Conservation (phyloP, 2,329 filamentous ascomycete species). For the Colletotrichum paranaense region DNA sequence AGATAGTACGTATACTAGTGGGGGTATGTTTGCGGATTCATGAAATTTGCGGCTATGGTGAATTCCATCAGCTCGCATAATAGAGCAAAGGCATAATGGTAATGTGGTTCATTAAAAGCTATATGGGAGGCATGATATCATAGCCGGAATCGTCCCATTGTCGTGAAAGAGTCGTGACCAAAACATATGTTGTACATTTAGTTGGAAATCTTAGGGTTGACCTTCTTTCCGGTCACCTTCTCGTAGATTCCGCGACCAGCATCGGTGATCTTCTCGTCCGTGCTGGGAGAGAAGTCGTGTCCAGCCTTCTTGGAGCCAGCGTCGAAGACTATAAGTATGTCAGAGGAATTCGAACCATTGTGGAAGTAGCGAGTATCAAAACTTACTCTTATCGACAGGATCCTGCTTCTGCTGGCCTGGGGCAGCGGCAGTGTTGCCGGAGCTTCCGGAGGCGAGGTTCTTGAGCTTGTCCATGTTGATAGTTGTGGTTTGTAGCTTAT, state of each 20-base stretch:
- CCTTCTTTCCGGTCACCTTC: slow-evolving; percentile 48
- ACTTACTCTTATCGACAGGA: slow-evolving; percentile 52
- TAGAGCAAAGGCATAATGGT: no score
- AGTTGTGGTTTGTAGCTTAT: neutral
- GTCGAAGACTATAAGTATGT: slow-evolving; percentile 42
- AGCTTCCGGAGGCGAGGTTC: slow-evolving; percentile 19
- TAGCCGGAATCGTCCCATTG: neutral
- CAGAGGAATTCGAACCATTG: neutral
- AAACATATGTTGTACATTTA: slow-evolving; percentile 34
- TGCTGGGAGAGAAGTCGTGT: slow-evolving; percentile 45
- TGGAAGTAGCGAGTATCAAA: neutral
- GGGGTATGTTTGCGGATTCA: no score
- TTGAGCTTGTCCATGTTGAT: slow-evolving; percentile 27
- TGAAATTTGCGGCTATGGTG: no score
- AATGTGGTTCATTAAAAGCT: neutral
- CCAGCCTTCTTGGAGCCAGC: slow-evolving; percentile 48
- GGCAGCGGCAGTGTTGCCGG: slow-evolving; percentile 1
- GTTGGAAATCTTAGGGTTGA: slow-evolving; percentile 49
- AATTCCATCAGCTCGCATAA: no score
- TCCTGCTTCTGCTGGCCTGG: slow-evolving; percentile 42
- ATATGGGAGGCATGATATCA: neutral
- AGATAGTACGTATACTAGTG: no score
- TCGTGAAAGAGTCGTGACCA: neutral
- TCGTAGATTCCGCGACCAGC: slow-evolving; percentile 48
- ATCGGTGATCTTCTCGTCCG: slow-evolving; percentile 54